Evolutionary conservation across 2,329 filamentous ascomycete species (phyloP).

Genomic region (Exserohilum turcica): DNA sequence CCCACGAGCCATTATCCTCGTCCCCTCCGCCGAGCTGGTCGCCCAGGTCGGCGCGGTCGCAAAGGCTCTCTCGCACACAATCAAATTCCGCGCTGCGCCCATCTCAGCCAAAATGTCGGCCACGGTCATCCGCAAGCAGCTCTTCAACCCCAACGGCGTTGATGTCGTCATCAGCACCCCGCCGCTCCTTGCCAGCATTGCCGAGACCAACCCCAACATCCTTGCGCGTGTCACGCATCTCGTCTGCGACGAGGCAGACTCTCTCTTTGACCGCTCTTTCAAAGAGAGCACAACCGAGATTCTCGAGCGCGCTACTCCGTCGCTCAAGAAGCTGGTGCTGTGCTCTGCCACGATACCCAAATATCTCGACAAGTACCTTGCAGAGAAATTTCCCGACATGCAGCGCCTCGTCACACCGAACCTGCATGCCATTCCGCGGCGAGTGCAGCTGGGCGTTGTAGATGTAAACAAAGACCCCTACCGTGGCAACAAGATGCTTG

Average conservation of each 20-base stretch:
- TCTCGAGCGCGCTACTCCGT: conserved; percentile 79
- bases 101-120: conserved; percentile 79
- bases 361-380: conserved; percentile 84
- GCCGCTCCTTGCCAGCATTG: conserved; percentile 85
- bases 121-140: conserved; percentile 78
- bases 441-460: conserved; percentile 91
- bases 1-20: conserved; percentile 81
- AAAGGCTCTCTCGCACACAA: conserved; percentile 80
- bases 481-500: conserved; percentile 87
- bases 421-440: conserved; percentile 90
- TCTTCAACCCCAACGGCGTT: conserved; percentile 81
- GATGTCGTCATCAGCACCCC: conserved; percentile 89
- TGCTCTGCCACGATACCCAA: conserved; percentile 96
- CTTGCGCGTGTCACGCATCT: conserved; percentile 89
- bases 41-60: conserved; percentile 81
- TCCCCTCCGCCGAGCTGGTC: conserved; percentile 91
- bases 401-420: conserved; percentile 90
- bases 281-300: conserved; percentile 80
- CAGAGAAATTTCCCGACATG: conserved; percentile 80
- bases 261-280: conserved; percentile 92
- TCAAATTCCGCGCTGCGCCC: conserved; percentile 84
- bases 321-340: conserved; percentile 82
- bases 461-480: conserved; percentile 94
- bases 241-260: conserved; percentile 94
- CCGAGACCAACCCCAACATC: conserved; percentile 86